Conservation (phyloP, 139 green algal genomes). For the Diplosphaera chodatii region DNA sequence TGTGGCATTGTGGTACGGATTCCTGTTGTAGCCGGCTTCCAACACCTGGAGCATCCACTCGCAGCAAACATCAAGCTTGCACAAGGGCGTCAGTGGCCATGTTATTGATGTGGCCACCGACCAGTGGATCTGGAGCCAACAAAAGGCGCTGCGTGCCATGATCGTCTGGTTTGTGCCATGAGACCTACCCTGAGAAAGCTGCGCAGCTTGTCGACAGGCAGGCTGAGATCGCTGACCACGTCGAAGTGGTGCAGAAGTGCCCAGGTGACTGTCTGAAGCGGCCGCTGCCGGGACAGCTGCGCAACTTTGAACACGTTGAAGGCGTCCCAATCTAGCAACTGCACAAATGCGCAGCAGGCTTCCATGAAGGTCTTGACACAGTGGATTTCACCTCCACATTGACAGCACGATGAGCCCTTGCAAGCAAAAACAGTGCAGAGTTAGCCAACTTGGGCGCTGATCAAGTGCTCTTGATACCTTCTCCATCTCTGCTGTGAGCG, state of each 20-base stretch:
- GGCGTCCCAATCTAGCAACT: constrained; percentile 44
- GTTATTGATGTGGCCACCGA: too few relatives aligned
- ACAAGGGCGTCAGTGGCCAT: too few relatives aligned
- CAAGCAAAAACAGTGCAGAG: too few relatives aligned
- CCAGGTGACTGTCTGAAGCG: constrained; percentile 33
- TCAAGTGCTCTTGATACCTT: too few relatives aligned
- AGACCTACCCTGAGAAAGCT: constrained; percentile 22
- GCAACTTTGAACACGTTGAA: constrained; percentile 57
- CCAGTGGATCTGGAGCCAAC: too few relatives aligned
- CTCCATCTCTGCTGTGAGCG: constrained; percentile 5
- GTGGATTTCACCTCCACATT: too few relatives aligned
- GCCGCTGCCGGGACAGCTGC: constrained; percentile 16
- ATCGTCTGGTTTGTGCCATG: background rate
- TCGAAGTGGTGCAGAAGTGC: constrained; percentile 27
- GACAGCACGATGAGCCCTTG: too few relatives aligned
- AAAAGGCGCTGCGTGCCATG: background rate
- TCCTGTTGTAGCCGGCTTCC: constrained; percentile 32
- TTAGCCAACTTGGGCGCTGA: too few relatives aligned
- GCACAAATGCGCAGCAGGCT: too few relatives aligned
- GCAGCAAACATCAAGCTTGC: too few relatives aligned
- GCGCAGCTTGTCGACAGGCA: constrained; percentile 27
- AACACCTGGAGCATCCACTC: constrained; percentile 18
- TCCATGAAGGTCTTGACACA: too few relatives aligned
- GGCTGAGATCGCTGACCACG: constrained; percentile 30
- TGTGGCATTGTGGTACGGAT: constrained; percentile 62